Base-by-base conservation (phyloP, 495 filamentous ascomycete species). In the Recurvomyces mirabilis region DNA sequence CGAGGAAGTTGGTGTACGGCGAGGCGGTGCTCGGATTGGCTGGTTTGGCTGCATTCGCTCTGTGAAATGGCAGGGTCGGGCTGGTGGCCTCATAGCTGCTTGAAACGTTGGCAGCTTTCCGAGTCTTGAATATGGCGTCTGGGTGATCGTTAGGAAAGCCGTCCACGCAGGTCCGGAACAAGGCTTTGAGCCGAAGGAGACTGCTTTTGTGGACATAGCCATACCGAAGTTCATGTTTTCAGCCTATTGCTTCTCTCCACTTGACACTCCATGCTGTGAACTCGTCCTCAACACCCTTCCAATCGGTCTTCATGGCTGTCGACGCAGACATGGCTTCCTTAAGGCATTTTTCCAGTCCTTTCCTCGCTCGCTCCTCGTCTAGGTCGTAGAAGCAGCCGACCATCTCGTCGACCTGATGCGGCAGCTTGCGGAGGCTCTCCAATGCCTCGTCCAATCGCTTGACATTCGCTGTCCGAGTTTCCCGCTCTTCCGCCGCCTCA, bases 361-460 rank as follows among this genome's bases (percentile, higher is more conserved):
- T 25, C 43, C 47, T 53, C 23, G 54, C 63, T 32, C 51, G 38
- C 2, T 58, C 60, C 29, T 53, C 64, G 34, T 74, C 68, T 5
- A 77, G 52, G 34, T 79, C 68, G 51, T 73, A 73, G 41, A 73
- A 69, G 15, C 59, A 55, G 34, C 49, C 63, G 0, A 67, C 69
- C 12, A 72, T 46, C 40, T 73, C 69, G 43, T 73, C 69, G 3
- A 65, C 61, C 7, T 55, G 43, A 22, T 72, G 65, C 5, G 67
- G 69, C 23, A 73, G 61, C 21, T 44, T 46, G 33, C 62, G 64
- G 42, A 71, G 38, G 4, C 60, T 32, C n/a, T 46, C 43, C 56
- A 71, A 46, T 3, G 67, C 47, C 24, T 53, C 47, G 40, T 73
- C 67, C 22, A 71, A 45, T 36, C 28, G 48, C 26, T 19, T 24